phyloP scores from a whole-genome alignment of 1,284 basidiomycete genomes.

The Mycena citricolor region DNA sequence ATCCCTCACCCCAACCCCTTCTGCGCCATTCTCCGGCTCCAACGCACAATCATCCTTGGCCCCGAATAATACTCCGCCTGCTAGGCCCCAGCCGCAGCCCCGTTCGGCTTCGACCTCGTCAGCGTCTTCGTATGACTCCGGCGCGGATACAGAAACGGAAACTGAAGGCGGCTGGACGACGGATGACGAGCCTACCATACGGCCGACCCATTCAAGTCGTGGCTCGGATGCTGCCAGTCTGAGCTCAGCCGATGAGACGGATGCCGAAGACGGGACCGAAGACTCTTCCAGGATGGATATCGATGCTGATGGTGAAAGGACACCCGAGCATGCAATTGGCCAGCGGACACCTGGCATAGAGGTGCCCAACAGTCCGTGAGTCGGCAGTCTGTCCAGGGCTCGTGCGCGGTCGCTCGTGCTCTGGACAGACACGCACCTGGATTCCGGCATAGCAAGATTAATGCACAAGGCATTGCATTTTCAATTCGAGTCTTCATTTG shows the following conservation, averaged over 20 bases:
- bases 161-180: constrained; percentile 55
- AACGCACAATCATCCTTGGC: not conserved
- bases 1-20: constrained; percentile 30
- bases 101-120: too few species aligned
- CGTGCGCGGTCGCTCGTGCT: too few species aligned
- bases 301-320: constrained; percentile 22
- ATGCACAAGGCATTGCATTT: too few species aligned
- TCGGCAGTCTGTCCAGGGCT: too few species aligned
- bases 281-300: constrained; percentile 21
- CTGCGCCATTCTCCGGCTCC: constrained; percentile 10
- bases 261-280: constrained; percentile 28
- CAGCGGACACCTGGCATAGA: constrained; percentile 26
- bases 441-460: too few species aligned
- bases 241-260: constrained; percentile 28
- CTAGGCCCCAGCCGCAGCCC: too few species aligned
- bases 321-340: constrained; percentile 20
- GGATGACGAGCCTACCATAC: constrained; percentile 76
- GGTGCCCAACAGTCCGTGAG: too few species aligned
- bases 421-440: too few species aligned
- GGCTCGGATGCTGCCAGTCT: constrained; percentile 33
- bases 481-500: too few species aligned
- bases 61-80: too few species aligned
- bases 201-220: constrained; percentile 41
- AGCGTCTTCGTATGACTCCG: too few species aligned
- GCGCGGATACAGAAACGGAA: constrained; percentile 34